Evolutionary conservation across 2,329 filamentous ascomycete genomes (phyloP), one percentile per base, ranked within the genome.

Genomic region (Sphaceloma murrayae): DNA sequence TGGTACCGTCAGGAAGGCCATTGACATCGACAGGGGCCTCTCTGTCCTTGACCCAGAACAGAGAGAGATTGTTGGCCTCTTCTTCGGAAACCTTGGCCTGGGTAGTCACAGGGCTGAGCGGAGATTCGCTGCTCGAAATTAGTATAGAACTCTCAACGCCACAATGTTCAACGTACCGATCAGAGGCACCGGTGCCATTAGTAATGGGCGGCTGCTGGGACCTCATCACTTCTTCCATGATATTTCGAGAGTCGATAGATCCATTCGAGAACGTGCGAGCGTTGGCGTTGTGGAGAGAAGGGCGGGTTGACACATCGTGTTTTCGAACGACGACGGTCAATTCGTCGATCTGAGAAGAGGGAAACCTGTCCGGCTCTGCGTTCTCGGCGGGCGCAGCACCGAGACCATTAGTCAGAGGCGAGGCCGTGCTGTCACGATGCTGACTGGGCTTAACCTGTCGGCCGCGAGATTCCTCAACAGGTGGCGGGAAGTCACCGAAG

Each of bases 221-320:
- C 51, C 43, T 56, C 53, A 54, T 65, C 53, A 69, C 54, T 56
- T 73, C 68, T 50, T 68, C 64, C 54, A 65, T 62, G 56, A 72
- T 67, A 53, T 62, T 66, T 58, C 63, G 67, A 54, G 66, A 67
- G 61, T 78, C 68, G 59, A 77, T 69, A 39, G 67, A 73, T 50
- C 70, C 67, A 58, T 75, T 73, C 49, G 72, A 73, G 59, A 73
- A 74, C 14, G 69, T 73, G 58, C 68, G 64, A 14, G 64, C 63
- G 17, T 63, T 61, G 29, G 62, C 52, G 42, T 56, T 62, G 52
- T 66, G 65, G 52, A 61, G 64, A 21, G 61, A 57, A 54, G 49
- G 56, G 34, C 45, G 43, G 24, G 43, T 34, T 24, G 34, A 36
- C 14, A 47, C 38, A 29, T 53, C 53, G 49, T 56, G 52, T 56